Percentiles rank a stretch among this genome's conserved stretches.
Evolutionary conservation across 257 asterid genomes (phyloP).

Genomic region (Avicennia marina): DNA sequence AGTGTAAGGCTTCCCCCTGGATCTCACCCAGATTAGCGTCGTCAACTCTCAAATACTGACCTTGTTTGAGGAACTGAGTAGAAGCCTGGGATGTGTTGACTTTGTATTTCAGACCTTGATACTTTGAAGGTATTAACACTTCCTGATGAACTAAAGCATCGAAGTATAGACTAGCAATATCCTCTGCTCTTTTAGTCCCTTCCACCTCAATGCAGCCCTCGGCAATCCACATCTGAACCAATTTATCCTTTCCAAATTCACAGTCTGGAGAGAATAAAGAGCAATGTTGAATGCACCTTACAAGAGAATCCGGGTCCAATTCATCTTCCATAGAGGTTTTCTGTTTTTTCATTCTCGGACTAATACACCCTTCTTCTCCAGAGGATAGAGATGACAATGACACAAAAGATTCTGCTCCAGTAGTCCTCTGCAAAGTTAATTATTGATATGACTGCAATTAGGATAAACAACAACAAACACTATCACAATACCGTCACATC

Average conservation of each 20-base stretch:
- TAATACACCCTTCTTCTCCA: not conserved
- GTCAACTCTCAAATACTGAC: constrained; percentile 16
- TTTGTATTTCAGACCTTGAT: constrained; percentile 28
- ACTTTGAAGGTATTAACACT: constrained; percentile 19
- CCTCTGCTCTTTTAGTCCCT: constrained; percentile 28
- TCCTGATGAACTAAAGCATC: constrained; percentile 20
- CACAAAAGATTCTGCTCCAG: not conserved
- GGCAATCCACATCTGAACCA: constrained; percentile 46
- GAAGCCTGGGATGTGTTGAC: constrained; percentile 15
- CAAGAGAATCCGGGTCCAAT: not conserved
- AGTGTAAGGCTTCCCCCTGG: constrained; percentile 10
- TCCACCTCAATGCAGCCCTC: constrained; percentile 32
- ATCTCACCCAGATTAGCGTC: constrained; percentile 19
- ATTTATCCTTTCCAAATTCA: constrained; percentile 36
- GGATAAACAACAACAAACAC: not conserved
- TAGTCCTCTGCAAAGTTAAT: constrained; percentile 13
- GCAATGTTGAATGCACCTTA: constrained; percentile 30
- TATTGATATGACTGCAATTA: not conserved
- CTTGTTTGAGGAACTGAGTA: not conserved
- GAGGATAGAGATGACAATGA: not conserved
- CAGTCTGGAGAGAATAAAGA: constrained; percentile 23
- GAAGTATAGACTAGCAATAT: constrained; percentile 25
- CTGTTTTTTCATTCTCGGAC: constrained; percentile 12
- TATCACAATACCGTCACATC: not conserved
- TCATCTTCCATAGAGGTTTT: constrained; percentile 7